Percentiles rank a stretch among this genome's conserved stretches.
Evolutionary conservation across 1,284 basidiomycete species (phyloP).

Genomic region (Leccinum holopus): DNA sequence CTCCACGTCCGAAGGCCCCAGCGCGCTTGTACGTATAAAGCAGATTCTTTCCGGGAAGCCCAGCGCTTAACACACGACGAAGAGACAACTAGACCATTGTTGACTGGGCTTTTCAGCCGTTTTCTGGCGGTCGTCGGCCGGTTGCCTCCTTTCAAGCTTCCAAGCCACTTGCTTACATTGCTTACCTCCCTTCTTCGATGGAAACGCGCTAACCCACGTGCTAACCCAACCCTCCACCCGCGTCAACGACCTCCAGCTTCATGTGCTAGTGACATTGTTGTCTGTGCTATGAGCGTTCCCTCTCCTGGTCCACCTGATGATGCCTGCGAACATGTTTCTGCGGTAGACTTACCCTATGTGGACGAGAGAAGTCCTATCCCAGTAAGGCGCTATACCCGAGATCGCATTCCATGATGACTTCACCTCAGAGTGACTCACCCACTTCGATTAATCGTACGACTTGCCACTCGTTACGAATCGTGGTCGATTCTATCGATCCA

Average conservation of each 20-base stretch:
- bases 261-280: not conserved
- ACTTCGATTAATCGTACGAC: not conserved
- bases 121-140: constrained; percentile 5
- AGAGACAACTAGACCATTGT: not conserved
- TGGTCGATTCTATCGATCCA: not conserved
- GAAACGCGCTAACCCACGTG: not conserved
- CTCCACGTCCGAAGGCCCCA: too few relatives aligned
- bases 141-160: not conserved
- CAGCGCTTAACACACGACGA: not conserved
- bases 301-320: not conserved
- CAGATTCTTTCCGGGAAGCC: not conserved
- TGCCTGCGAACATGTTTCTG: not conserved
- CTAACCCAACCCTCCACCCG: not conserved
- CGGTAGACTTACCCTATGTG: constrained; percentile 18
- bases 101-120: constrained; percentile 6
- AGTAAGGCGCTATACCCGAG: constrained; percentile 13
- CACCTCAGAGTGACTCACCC: constrained; percentile 22
- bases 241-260: not conserved
- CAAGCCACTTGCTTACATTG: constrained; percentile 11
- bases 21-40: not conserved
- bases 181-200: constrained; percentile 7
- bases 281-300: constrained; percentile 23
- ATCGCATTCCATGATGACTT: not conserved
- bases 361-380: constrained; percentile 17
- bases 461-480: not conserved